phyloP scores from a whole-genome alignment of 2,329 filamentous ascomycete species.

The Penicillium sp. region DNA sequence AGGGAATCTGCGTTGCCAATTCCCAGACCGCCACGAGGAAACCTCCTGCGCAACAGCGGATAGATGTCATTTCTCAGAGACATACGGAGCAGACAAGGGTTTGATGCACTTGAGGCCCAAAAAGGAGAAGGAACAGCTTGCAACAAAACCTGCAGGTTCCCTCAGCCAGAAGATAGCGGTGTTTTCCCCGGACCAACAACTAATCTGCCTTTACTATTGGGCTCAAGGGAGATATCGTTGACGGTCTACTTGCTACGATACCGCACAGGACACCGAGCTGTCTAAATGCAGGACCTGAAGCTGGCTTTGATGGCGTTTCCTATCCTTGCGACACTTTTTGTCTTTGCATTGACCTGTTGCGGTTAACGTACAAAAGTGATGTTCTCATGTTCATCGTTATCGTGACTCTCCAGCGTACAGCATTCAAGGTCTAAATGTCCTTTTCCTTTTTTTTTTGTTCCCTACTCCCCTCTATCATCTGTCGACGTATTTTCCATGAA shows the following conservation, averaged over 20 bases:
- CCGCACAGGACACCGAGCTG: neutral
- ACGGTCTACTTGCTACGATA: neutral
- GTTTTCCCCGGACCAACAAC: neutral
- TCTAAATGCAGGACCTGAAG: neutral
- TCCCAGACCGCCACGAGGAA: conserved; percentile 3
- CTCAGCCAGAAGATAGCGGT: neutral
- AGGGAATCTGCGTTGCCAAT: neutral
- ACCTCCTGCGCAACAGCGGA: neutral
- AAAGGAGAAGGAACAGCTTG: neutral
- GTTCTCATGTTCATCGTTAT: neutral
- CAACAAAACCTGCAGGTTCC: neutral
- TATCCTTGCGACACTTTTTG: neutral
- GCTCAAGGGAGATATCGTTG: neutral
- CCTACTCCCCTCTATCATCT: neutral
- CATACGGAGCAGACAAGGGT: neutral
- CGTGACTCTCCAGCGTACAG: neutral
- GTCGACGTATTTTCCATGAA: neutral
- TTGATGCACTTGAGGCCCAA: neutral
- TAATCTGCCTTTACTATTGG: neutral
- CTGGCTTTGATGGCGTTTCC: neutral
- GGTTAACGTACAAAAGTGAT: neutral
- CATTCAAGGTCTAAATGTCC: neutral
- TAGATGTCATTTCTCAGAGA: neutral
- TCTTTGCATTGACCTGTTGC: neutral
- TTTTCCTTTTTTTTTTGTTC: neutral